Base-by-base conservation (phyloP, 352 stramenopile species). In the Pythium plurisporium region DNA sequence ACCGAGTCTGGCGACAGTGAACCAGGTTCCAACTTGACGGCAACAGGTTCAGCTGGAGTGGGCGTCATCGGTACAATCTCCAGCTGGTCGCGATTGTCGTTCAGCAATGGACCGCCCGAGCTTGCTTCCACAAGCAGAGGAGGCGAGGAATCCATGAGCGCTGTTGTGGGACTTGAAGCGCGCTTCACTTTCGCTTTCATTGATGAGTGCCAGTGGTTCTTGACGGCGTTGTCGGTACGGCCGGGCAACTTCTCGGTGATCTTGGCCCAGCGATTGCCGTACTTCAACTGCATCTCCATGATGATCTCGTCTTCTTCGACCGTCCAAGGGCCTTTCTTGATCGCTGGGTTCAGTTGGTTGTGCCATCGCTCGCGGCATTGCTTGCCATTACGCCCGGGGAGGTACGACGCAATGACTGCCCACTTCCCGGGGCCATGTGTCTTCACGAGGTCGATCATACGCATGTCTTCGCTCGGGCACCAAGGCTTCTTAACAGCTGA, bases 201-300 rank as follows among this genome's bases (percentile, higher is more conserved):
- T 20, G 84, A 94, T 20, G 84, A 92, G 38, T 98, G 82, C 91
- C 92, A 99, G 36, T 96, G 87, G 66, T 99, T 99, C 74, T 99
- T 99, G 43, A 99, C 96, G 3, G 89, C 89, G 45, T 99, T 99
- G 63, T 99, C 95, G 0, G 86, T 95, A 4, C 97, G 76, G 2
- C 97, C 97, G 19, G 94, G 93, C n/a, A 99, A 70, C 17, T 87
- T 74, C 67, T 98, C 94, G 0, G 96, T 95, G 67, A 99, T 99
- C 70, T 98, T 95, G 5, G 94, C 92, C 97, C 97, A 99, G 22
- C 89, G 82, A 64, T 99, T 99, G 15, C 97, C 97, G 34, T 87
- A 82, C 55, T 83, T 74, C 29, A 67, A 69, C 51, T 98, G 90
- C 70, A 90, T 81, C 14, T 75, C 55, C 47, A 93, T 37, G 40